Evolutionary conservation across 2,329 filamentous ascomycete species (phyloP).

Genomic region (Verticillium dahliae): DNA sequence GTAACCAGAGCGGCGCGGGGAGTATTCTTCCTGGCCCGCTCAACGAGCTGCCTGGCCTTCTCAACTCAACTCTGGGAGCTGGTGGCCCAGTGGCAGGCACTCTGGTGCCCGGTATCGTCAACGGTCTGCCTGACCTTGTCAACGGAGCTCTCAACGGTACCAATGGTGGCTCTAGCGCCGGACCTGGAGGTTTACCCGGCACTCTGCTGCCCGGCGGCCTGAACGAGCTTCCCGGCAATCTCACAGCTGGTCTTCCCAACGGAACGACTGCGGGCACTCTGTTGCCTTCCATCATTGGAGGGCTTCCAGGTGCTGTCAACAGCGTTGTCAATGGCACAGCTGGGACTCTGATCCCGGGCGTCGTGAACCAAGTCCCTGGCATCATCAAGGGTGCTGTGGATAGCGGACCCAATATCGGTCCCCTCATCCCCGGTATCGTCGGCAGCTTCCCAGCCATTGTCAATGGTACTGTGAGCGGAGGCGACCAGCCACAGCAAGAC

Average conservation of each 20-base stretch:
- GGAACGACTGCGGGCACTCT: background rate
- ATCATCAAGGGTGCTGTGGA: background rate
- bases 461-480: background rate
- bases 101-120: background rate
- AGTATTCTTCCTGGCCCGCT: background rate
- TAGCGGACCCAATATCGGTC: background rate
- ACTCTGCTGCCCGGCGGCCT: background rate
- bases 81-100: background rate
- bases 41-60: background rate
- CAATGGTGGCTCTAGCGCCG: background rate
- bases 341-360: background rate
- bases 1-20: background rate
- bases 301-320: background rate
- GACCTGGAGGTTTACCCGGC: background rate
- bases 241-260: background rate
- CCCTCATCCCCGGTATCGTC: background rate
- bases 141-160: background rate
- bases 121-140: background rate
- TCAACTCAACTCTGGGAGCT: background rate
- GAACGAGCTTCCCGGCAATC: background rate
- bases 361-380: background rate
- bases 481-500: background rate
- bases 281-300: background rate
- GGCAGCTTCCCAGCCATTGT: background rate
- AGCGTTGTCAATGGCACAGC: background rate